Evolutionary conservation across 2,329 filamentous ascomycete genomes (phyloP), one percentile per base, ranked within the genome.

Genomic region (Aureobasidium leucospermi): DNA sequence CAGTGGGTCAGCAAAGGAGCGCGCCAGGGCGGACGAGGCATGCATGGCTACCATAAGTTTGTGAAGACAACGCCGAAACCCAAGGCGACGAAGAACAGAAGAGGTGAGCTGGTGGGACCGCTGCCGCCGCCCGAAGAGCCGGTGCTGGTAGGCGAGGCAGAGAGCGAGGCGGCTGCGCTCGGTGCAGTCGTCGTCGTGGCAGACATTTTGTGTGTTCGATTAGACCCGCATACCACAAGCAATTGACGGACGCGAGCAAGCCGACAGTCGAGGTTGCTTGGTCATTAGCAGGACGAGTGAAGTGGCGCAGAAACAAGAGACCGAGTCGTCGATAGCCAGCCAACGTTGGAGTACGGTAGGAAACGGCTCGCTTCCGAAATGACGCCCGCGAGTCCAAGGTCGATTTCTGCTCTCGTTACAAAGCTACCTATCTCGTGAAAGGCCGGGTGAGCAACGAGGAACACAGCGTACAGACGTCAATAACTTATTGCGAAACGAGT

Each of bases 51-150:
- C 94, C 94, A 99, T 74, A 99, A 78, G 74, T 99, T 99, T 53
- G 94, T 99, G 70, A 99, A 99, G 46, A 99, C 94, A 19, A 99
- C 94, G 67, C 94, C 94, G 69, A 99, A 97, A 4, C 94, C 94
- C 32, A 99, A 79, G 15, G 94, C 93, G 60, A 97, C 91, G 72
- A 97, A 96, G 77, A 97, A 97, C 6, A 94, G 78, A 60, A 94
- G 74, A 41, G 89, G 89, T 39, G 88, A 91, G 70, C 82, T 89
- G 46, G 85, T 87, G 38, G 81, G 82, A 36, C 76, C 74, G 31
- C 71, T 72, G 48, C 70, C 69, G 58, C 69, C 68, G 57, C 65
- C 61, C 28, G 49, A 65, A 28, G 71, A 58, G 59, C 59, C 62
- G 53, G 48, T 66, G 19, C 57, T 59, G 32, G 61, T 62, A 10